Evolutionary conservation across 768 basidiomycete species (phyloP).

Genomic region (Crepidotus variabilis): DNA sequence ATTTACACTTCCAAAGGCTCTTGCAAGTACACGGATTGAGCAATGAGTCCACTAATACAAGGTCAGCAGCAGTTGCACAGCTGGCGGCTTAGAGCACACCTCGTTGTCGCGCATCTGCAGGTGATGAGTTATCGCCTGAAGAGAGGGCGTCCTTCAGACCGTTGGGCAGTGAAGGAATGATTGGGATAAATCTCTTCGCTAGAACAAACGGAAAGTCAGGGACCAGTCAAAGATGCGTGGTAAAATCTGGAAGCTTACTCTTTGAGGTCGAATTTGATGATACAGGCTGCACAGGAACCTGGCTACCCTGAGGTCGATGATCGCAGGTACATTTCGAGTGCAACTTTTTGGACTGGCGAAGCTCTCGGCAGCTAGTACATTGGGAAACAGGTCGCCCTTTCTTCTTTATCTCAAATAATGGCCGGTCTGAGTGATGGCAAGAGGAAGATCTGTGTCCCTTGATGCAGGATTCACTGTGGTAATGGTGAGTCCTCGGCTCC

Average conservation of each 20-base stretch:
- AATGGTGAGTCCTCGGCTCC: conserved; percentile 5
- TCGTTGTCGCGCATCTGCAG: conserved; percentile 45
- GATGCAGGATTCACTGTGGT: conserved; percentile 80
- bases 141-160: conserved; percentile 58
- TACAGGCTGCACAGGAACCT: conserved; percentile 23
- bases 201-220: conserved; percentile 15
- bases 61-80: conserved; percentile 7
- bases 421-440: conserved; percentile 82
- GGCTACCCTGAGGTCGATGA: conserved; percentile 31
- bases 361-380: conserved; percentile 79
- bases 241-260: conserved; percentile 25
- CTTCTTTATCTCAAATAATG: conserved; percentile 91
- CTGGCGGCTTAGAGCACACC: conserved; percentile 28
- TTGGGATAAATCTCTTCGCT: conserved; percentile 71
- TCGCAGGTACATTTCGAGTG: conserved; percentile 82
- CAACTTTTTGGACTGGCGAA: conserved; percentile 74
- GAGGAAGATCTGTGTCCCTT: conserved; percentile 92
- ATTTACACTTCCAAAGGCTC: conserved; percentile 52
- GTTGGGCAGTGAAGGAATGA: conserved; percentile 69
- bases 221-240: not conserved
- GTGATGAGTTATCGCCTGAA: conserved; percentile 20
- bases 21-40: conserved; percentile 65
- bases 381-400: conserved; percentile 92
- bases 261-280: conserved; percentile 35
- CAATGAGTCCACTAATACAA: conserved; percentile 48